A percentile compares a stretch with the other conserved stretches of the same genome.
These are phyloP conservation scores for Rutstroemia sp. DNA, from an alignment of 2,329 filamentous ascomycete species.

Conservation along the genomic window DNA sequence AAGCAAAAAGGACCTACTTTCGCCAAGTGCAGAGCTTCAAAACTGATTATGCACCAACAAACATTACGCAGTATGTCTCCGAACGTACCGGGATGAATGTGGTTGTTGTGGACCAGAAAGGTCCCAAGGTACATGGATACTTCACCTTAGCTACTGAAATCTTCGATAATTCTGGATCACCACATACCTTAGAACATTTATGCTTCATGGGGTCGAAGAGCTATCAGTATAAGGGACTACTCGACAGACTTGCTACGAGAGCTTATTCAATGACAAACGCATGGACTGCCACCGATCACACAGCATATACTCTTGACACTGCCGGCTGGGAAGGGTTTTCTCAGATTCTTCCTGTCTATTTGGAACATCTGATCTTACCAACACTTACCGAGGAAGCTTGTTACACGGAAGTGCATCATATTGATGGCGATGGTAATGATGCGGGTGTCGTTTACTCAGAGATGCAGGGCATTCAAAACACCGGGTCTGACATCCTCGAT, in stretches of 20 bases:
- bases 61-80: conserved; percentile 93
- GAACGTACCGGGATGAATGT: conserved; percentile 91
- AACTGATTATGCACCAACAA: conserved; percentile 81
- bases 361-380: conserved; percentile 88
- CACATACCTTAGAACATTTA: conserved; percentile 76
- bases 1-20: conserved; percentile 53
- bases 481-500: conserved; percentile 79
- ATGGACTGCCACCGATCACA: conserved; percentile 95
- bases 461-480: conserved; percentile 94
- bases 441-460: conserved; percentile 97
- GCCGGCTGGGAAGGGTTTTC: conserved; percentile 97
- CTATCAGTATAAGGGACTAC: conserved; percentile 89
- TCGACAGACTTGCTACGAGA: conserved; percentile 88
- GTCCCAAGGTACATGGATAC: conserved; percentile 91
- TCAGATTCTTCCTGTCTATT: conserved; percentile 87
- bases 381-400: conserved; percentile 90
- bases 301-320: conserved; percentile 89
- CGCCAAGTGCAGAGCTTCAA: conserved; percentile 79
- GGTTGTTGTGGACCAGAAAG: conserved; percentile 82
- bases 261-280: conserved; percentile 94
- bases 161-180: conserved; percentile 91
- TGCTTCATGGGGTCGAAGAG: conserved; percentile 88
- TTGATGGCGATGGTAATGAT: conserved; percentile 89
- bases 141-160: conserved; percentile 97
- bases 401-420: conserved; percentile 92